Evolutionary conservation across 768 basidiomycete species (phyloP).

Genomic region (Amanita fuliginea): DNA sequence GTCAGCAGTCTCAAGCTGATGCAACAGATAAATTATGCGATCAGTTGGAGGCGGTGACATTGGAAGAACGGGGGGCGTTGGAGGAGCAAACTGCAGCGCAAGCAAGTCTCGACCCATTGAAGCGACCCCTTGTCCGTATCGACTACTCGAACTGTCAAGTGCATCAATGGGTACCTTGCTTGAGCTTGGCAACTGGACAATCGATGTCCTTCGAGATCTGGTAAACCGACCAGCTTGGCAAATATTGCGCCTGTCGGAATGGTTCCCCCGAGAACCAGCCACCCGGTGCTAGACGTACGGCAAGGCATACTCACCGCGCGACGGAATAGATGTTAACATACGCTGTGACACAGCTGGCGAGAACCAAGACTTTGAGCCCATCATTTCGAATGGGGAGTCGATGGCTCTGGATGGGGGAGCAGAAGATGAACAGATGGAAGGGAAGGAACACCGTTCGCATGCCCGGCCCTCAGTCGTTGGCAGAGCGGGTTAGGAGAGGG

Average conservation of each 20-base stretch:
- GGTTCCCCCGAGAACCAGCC: slow-evolving; percentile 15
- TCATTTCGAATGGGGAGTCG: slow-evolving; percentile 32
- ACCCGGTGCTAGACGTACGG: slow-evolving; percentile 36
- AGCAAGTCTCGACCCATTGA: slow-evolving; percentile 35
- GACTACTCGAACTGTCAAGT: slow-evolving; percentile 58
- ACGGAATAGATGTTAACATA: slow-evolving; percentile 53
- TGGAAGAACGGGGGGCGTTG: slow-evolving; percentile 59
- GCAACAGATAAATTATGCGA: slow-evolving; percentile 82
- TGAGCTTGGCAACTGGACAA: slow-evolving; percentile 70
- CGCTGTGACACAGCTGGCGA: slow-evolving; percentile 63
- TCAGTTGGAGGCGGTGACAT: slow-evolving; percentile 71
- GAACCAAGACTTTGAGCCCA: slow-evolving; percentile 54
- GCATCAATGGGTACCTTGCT: slow-evolving; percentile 79
- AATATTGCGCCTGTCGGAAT: slow-evolving; percentile 22
- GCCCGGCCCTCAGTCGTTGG: slow-evolving; percentile 39
- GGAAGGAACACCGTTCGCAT: slow-evolving; percentile 27
- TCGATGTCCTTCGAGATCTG: slow-evolving; percentile 64
- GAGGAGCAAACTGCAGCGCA: slow-evolving; percentile 46
- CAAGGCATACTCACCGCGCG: slow-evolving; percentile 47
- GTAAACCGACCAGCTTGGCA: slow-evolving; percentile 51
- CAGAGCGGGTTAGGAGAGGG: slow-evolving; percentile 58
- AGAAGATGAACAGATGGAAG: slow-evolving; percentile 9
- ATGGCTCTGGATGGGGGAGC: slow-evolving; percentile 16
- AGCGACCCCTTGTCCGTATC: slow-evolving; percentile 63
- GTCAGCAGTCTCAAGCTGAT: slow-evolving; percentile 60